phyloP scores from a whole-genome alignment of 495 filamentous ascomycete species.

The Talaromyces thailandensis region DNA sequence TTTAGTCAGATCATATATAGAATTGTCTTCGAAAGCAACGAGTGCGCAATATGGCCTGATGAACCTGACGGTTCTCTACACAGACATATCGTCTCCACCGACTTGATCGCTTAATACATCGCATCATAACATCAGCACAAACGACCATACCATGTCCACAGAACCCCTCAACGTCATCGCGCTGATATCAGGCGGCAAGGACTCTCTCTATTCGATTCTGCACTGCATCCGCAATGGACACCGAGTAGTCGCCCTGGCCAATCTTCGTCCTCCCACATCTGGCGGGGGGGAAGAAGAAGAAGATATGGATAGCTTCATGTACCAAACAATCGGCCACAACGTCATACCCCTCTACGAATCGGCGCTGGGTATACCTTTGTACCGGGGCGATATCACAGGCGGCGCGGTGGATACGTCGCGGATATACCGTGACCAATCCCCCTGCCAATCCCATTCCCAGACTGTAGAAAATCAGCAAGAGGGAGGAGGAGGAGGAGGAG shows the following conservation, averaged over 20 bases:
- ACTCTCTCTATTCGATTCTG: constrained; percentile 87
- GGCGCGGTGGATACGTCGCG: constrained; percentile 54
- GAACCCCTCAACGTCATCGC: constrained; percentile 68
- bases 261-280: constrained; percentile 55
- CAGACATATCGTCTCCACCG: neutral
- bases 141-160: neutral
- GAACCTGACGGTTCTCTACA: neutral
- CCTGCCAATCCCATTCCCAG: neutral
- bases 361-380: constrained; percentile 71
- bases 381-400: constrained; percentile 64
- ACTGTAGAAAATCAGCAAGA: neutral
- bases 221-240: constrained; percentile 86
- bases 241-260: constrained; percentile 77
- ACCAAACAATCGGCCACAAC: constrained; percentile 89
- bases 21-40: neutral
- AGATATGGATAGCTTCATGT: constrained; percentile 97
- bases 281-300: constrained; percentile 19
- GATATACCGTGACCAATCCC: constrained; percentile 36
- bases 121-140: too few species aligned
- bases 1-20: neutral
- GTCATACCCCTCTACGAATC: constrained; percentile 77
- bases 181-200: constrained; percentile 92
- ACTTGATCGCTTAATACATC: neutral
- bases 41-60: neutral
- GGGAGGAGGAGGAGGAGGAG: constrained; percentile 7